phyloP scores from a whole-genome alignment of 208 protist genomes.

The Trypanosoma caninum region DNA sequence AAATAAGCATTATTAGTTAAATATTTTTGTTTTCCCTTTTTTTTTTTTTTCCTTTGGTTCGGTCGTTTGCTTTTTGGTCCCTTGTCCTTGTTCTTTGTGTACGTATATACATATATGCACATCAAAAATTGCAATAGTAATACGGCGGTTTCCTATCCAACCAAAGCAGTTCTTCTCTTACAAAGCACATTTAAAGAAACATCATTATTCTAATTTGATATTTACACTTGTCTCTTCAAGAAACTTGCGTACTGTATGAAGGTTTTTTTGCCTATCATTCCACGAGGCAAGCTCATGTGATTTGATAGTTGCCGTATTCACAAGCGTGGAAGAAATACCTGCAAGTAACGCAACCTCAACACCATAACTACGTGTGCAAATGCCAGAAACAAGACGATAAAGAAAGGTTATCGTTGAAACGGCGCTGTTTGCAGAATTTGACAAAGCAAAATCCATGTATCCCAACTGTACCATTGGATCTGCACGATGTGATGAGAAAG shows the following conservation, averaged over 20 bases:
- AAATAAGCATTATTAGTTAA: no score
- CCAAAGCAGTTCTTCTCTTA: no score
- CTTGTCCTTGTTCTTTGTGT: no score
- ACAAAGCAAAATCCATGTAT: conserved; percentile 85
- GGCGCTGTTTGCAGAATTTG: conserved; percentile 14
- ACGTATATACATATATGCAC: no score
- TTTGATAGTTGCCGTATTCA: conserved; percentile 54
- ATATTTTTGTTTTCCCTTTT: no score
- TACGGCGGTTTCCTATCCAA: no score
- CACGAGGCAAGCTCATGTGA: conserved; percentile 56
- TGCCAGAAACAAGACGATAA: conserved; percentile 81
- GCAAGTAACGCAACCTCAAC: conserved; percentile 90
- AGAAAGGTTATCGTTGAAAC: conserved; percentile 75
- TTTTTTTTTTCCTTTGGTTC: no score
- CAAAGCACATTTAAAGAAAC: no score
- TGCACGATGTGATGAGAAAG: not conserved
- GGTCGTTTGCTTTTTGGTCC: no score
- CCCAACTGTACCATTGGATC: conserved; percentile 54
- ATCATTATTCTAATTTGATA: no score
- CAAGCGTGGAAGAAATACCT: conserved; percentile 57
- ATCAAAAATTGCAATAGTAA: no score
- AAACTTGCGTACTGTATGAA: conserved; percentile 30
- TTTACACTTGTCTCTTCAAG: not conserved
- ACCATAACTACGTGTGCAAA: conserved; percentile 88
- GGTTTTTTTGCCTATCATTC: conserved; percentile 59